Evolutionary conservation across 163 green algal genomes (phyloP).

Genomic region (Chlamydomonas reinhardtii): DNA sequence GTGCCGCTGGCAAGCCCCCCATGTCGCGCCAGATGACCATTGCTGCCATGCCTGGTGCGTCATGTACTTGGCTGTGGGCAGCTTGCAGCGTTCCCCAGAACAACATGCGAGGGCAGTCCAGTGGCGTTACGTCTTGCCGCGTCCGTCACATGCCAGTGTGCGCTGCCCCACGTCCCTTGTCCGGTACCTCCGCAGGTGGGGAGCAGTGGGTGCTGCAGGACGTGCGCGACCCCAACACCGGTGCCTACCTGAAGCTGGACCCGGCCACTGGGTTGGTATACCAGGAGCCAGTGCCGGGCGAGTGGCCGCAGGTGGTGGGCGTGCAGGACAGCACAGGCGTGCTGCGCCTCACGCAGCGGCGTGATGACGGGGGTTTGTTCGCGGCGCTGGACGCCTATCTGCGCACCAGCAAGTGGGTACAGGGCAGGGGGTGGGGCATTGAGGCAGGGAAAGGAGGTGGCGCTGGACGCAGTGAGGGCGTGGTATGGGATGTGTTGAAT

Average conservation of each 20-base stretch:
- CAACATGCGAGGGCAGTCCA: no score
- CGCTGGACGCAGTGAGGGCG: neutral
- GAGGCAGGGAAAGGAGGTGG: neutral
- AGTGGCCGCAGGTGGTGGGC: constrained; percentile 49
- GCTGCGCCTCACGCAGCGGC: constrained; percentile 45
- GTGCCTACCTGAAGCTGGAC: constrained; percentile 24
- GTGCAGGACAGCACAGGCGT: constrained; percentile 29
- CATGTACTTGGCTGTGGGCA: no score
- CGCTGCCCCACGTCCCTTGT: no score
- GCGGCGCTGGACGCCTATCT: constrained; percentile 49
- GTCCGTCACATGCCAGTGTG: no score
- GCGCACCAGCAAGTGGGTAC: constrained; percentile 7
- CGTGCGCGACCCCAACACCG: constrained; percentile 42
- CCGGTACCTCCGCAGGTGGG: constrained; percentile 3
- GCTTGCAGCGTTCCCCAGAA: no score
- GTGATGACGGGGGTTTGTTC: constrained; percentile 50
- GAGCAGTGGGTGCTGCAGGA: constrained; percentile 47
- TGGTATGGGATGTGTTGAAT: no score
- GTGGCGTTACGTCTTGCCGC: no score
- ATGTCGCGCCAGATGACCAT: neutral
- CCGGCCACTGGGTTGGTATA: constrained; percentile 47
- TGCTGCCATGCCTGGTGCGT: no score
- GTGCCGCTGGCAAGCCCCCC: neutral
- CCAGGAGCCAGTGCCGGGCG: constrained; percentile 7
- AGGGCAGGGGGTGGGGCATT: neutral